A percentile compares a stretch with the other conserved stretches of the same genome.
These are phyloP conservation scores for Penicillium egyptiacum DNA, from an alignment of 495 filamentous ascomycete genomes.

Conservation along the genomic window DNA sequence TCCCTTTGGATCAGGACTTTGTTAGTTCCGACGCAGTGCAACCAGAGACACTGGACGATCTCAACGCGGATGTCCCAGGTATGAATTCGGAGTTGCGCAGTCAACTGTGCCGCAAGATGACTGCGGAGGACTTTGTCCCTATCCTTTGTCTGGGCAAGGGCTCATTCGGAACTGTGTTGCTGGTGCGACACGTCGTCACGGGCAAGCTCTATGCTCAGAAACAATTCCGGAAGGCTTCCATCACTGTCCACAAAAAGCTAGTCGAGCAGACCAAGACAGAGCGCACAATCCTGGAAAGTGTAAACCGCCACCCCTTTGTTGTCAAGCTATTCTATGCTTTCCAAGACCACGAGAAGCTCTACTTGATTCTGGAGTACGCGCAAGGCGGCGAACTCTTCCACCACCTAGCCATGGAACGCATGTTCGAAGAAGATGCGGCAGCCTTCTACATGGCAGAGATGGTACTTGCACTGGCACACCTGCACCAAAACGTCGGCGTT, in stretches of 20 bases:
- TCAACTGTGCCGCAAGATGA: slow-evolving; percentile 74
- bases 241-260: slow-evolving; percentile 88
- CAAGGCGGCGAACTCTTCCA: slow-evolving; percentile 93
- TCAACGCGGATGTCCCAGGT: slow-evolving; percentile 4
- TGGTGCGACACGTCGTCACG: slow-evolving; percentile 84
- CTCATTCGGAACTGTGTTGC: slow-evolving; percentile 86
- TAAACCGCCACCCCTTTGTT: slow-evolving; percentile 94
- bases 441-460: slow-evolving; percentile 99
- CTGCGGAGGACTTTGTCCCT: slow-evolving; percentile 82
- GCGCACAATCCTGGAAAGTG: slow-evolving; percentile 86
- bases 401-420: slow-evolving; percentile 83
- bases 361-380: slow-evolving; percentile 97
- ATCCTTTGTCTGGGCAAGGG: slow-evolving; percentile 97
- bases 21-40: slow-evolving; percentile 65
- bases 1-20: slow-evolving; percentile 85
- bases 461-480: slow-evolving; percentile 87
- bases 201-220: slow-evolving; percentile 95
- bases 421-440: slow-evolving; percentile 84
- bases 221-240: slow-evolving; percentile 93
- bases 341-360: slow-evolving; percentile 96
- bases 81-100: slow-evolving; percentile 35
- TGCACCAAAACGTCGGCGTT: slow-evolving; percentile 88
- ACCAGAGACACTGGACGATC: slow-evolving; percentile 34
- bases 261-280: slow-evolving; percentile 98
- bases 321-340: slow-evolving; percentile 98